Conservation (phyloP, 2,329 filamentous ascomycete genomes). For the Apiospora arundinis region DNA sequence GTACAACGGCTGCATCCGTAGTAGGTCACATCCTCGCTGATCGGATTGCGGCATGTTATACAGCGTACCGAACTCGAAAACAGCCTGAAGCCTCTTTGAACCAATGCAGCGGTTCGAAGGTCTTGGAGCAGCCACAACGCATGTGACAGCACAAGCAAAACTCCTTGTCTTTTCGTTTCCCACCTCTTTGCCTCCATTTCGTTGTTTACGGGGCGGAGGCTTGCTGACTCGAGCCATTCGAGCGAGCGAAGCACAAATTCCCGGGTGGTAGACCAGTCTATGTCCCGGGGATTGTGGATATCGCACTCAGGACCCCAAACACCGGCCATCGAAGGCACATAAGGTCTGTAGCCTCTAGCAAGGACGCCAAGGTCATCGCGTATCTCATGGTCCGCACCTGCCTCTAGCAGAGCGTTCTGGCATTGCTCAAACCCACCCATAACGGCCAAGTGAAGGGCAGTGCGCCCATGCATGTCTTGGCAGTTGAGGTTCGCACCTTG, state of each 20-base stretch:
- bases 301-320: not conserved
- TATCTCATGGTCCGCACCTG: not conserved
- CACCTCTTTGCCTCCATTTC: not conserved
- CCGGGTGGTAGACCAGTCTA: not conserved
- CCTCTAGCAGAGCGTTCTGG: not conserved
- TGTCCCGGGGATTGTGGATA: not conserved
- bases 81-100: too few relatives aligned
- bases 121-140: not conserved
- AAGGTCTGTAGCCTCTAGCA: not conserved
- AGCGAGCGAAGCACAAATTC: not conserved
- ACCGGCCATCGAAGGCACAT: not conserved
- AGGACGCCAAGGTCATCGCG: not conserved
- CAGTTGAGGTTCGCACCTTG: not conserved
- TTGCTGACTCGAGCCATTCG: not conserved
- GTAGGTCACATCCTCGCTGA: not conserved
- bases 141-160: not conserved
- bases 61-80: not conserved
- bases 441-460: not conserved
- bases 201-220: too few relatives aligned
- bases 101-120: not conserved
- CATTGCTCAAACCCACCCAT: accelerated
- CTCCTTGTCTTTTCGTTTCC: too few relatives aligned
- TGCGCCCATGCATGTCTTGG: not conserved
- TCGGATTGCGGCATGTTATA: not conserved
- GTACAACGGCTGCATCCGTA: not conserved